Evolutionary conservation across 129 eudicot species (phyloP).

Genomic region (Silybum marianum): DNA sequence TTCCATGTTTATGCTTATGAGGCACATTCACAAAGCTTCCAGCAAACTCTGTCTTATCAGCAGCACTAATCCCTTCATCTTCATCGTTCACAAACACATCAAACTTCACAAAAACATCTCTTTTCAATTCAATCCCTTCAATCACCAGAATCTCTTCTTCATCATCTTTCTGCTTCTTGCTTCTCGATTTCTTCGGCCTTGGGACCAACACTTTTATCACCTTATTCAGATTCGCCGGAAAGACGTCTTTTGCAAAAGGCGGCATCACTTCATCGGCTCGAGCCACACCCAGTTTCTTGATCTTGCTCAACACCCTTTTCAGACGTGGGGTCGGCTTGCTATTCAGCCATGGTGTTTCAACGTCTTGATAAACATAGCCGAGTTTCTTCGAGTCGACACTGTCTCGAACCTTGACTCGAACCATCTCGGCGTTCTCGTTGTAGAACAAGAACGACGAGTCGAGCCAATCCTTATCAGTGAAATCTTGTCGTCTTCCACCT

Average conservation of each 20-base stretch:
- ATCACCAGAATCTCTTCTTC: conserved; percentile 54
- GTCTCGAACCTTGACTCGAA: conserved; percentile 50
- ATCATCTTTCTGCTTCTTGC: conserved; percentile 44
- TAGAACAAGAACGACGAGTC: conserved; percentile 51
- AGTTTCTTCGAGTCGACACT: conserved; percentile 41
- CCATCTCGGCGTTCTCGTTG: conserved; percentile 51
- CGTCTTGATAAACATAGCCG: conserved; percentile 50
- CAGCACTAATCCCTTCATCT: conserved; percentile 38
- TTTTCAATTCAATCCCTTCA: conserved; percentile 37
- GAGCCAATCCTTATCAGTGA: conserved; percentile 50
- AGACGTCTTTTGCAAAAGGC: conserved; percentile 34
- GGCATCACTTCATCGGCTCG: conserved; percentile 35
- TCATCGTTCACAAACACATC: conserved; percentile 65
- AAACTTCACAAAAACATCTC: conserved; percentile 44
- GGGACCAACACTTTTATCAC: conserved; percentile 34
- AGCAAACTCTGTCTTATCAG: conserved; percentile 45
- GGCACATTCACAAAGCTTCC: conserved; percentile 64
- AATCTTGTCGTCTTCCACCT: conserved; percentile 36
- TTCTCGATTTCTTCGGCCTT: conserved; percentile 46
- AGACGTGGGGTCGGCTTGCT: conserved; percentile 50
- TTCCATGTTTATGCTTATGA: conserved; percentile 43
- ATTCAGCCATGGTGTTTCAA: conserved; percentile 48
- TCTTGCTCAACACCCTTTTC: conserved; percentile 36
- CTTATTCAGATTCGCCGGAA: conserved; percentile 36
- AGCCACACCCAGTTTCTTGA: conserved; percentile 35